Conservation (phyloP, 441 rosid species). For the Mallotus japonicus region DNA sequence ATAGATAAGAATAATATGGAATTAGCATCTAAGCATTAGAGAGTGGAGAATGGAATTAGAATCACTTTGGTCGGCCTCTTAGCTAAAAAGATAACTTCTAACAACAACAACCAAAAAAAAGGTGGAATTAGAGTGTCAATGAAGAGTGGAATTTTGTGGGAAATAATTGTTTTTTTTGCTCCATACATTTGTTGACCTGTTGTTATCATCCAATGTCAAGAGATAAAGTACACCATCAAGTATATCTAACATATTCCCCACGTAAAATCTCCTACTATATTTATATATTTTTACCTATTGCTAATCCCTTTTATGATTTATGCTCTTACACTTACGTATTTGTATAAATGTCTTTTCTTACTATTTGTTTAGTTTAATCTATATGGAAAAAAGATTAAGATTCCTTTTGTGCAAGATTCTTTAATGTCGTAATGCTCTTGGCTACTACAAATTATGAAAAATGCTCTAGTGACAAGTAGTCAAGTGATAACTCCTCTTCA, state of each 20-base stretch:
- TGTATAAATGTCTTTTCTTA: background rate
- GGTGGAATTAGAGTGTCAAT: slow-evolving; percentile 27
- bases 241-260: no score
- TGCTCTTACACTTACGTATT: background rate
- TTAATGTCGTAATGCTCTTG: no score
- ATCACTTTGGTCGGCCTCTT: slow-evolving; percentile 59
- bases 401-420: no score
- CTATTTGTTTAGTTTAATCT: no score
- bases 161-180: slow-evolving; percentile 13
- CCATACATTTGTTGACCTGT: slow-evolving; percentile 29
- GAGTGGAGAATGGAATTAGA: slow-evolving; percentile 60
- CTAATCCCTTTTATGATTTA: background rate
- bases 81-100: slow-evolving; percentile 28
- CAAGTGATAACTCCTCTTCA: no score
- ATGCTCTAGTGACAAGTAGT: no score
- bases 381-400: no score
- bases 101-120: background rate
- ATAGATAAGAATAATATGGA: slow-evolving; percentile 24
- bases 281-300: background rate
- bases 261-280: background rate
- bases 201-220: slow-evolving; percentile 24
- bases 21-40: slow-evolving; percentile 35
- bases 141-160: slow-evolving; percentile 39
- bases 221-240: slow-evolving; percentile 6
- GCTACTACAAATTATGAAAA: no score